Percentiles rank a stretch among this genome's conserved stretches.
Evolutionary conservation across 306 rosid genomes (phyloP).

Genomic region (Purshia tridentata): DNA sequence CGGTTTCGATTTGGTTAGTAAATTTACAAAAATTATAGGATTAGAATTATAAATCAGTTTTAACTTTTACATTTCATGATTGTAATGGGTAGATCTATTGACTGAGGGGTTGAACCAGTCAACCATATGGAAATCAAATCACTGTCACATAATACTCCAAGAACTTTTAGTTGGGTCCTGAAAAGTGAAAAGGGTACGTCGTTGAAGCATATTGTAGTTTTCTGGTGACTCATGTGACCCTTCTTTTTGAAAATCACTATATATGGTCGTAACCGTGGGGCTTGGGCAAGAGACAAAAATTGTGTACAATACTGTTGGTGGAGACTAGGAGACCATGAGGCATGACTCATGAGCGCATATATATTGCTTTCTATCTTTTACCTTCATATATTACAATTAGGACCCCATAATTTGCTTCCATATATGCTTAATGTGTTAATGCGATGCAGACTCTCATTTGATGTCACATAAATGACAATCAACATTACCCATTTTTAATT

Average conservation of each 20-base stretch:
- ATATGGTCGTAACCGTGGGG: constrained; percentile 3
- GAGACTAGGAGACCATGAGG: not conserved
- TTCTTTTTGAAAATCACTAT: not conserved
- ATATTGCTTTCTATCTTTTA: not conserved
- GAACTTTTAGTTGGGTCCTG: constrained; percentile 1
- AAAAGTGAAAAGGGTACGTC: too few relatives aligned
- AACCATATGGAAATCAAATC: not conserved
- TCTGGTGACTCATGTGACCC: not conserved
- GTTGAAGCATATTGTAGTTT: not conserved
- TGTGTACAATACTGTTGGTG: not conserved
- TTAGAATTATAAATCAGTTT: not conserved
- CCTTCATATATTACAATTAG: not conserved
- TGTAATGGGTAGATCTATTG: not conserved
- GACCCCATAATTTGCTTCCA: not conserved
- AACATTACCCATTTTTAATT: too few relatives aligned
- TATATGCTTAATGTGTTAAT: not conserved
- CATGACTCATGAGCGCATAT: not conserved
- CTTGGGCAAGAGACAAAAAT: not conserved
- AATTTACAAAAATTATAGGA: too few relatives aligned
- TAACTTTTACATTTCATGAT: not conserved
- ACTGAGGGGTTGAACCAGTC: not conserved
- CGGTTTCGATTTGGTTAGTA: too few relatives aligned
- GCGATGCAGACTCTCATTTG: not conserved
- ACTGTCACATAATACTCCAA: not conserved
- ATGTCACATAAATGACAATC: not conserved